A percentile compares a stretch with the other conserved stretches of the same genome.
Evolutionary conservation across 306 rosid genomes (phyloP).

Genomic region (Glycyrrhiza uralensis): DNA sequence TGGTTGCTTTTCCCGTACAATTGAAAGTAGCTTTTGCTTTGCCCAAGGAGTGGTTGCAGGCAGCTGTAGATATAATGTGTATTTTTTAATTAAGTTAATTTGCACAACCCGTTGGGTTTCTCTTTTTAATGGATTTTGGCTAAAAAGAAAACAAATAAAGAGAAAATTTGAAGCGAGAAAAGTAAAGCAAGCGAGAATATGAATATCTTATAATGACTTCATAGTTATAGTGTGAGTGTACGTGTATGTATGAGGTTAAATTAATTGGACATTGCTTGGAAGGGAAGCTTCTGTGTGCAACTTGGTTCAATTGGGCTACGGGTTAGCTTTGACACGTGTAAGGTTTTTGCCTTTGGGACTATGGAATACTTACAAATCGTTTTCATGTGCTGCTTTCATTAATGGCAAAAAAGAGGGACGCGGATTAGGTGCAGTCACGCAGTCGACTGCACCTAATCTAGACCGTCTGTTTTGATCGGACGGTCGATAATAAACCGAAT

Average conservation of each 20-base stretch:
- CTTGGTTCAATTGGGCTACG: background rate
- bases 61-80: slow-evolving; percentile 17
- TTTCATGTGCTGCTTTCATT: slow-evolving; percentile 22
- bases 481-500: no score
- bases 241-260: background rate
- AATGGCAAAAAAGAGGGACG: slow-evolving; percentile 9
- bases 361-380: slow-evolving; percentile 17
- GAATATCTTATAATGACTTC: background rate
- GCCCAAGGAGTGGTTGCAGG: slow-evolving; percentile 38
- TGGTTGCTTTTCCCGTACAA: slow-evolving; percentile 11
- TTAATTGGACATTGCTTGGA: slow-evolving; percentile 22
- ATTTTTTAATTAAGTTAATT: background rate
- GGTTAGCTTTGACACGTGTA: slow-evolving; percentile 29
- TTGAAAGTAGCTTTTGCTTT: slow-evolving; percentile 31
- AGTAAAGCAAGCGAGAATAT: background rate
- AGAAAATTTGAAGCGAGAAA: background rate
- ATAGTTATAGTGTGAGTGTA: background rate
- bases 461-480: no score
- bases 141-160: background rate
- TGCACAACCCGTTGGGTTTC: background rate
- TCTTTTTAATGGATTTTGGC: background rate
- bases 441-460: no score
- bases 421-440: no score
- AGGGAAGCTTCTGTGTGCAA: slow-evolving; percentile 28
- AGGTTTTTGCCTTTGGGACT: background rate